Evolutionary conservation across 139 green algal species (phyloP).

Genomic region (Chlorella vulgaris): DNA sequence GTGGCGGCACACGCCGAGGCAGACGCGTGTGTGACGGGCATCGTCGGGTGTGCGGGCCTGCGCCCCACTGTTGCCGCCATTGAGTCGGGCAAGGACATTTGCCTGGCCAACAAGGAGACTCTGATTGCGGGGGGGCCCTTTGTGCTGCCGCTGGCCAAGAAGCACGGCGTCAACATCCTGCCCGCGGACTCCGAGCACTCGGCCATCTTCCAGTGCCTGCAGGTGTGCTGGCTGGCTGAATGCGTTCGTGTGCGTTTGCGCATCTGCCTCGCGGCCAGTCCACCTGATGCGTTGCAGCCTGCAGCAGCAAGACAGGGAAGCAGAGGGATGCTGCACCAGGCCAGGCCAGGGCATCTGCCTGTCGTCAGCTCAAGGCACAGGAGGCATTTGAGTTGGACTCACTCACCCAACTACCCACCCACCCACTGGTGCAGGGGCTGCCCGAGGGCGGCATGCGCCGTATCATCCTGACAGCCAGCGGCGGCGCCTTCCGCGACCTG

Average conservation of each 20-base stretch:
- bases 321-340: no score
- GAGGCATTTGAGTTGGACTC: no score
- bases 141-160: constrained; percentile 91
- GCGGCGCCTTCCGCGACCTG: constrained; percentile 97
- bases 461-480: constrained; percentile 98
- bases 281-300: no score
- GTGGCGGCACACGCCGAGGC: constrained; percentile 63
- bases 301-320: no score
- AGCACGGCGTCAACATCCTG: constrained; percentile 94
- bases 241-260: background rate
- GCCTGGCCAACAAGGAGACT: constrained; percentile 99
- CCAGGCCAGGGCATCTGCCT: no score
- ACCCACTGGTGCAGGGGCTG: constrained; percentile 67
- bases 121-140: constrained; percentile 94
- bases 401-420: background rate
- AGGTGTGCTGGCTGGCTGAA: constrained; percentile 48
- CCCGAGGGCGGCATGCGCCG: constrained; percentile 92
- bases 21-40: constrained; percentile 76
- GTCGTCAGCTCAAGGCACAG: no score
- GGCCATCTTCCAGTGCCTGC: constrained; percentile 97
- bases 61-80: constrained; percentile 97
- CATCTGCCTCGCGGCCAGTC: no score
- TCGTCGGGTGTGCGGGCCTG: constrained; percentile 97
- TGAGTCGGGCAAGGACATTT: constrained; percentile 97
- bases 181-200: constrained; percentile 98